A percentile compares a stretch with the other conserved stretches of the same genome.
These are phyloP conservation scores for Epichloe aotearoae DNA, from an alignment of 2,329 filamentous ascomycete genomes.

Conservation along the genomic window DNA sequence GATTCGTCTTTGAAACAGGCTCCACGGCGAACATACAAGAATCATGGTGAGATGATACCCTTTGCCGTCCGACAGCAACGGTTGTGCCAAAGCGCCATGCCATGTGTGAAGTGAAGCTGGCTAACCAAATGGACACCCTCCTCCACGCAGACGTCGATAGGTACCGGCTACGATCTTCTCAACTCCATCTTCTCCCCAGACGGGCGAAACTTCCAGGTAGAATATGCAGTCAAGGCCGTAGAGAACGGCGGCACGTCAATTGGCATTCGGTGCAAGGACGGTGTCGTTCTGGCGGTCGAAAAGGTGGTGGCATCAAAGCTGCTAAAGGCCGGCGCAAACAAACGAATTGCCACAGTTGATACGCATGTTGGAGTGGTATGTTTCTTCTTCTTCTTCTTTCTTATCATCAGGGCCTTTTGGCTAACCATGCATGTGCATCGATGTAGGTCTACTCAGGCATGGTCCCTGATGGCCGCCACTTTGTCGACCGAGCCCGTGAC, in stretches of 20 bases:
- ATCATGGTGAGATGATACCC: conserved; percentile 11
- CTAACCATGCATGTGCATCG: not conserved
- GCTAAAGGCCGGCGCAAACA: conserved; percentile 88
- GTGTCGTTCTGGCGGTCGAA: conserved; percentile 89
- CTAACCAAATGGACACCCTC: not conserved
- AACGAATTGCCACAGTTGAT: conserved; percentile 91
- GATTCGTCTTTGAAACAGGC: not conserved
- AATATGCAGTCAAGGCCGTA: conserved; percentile 97
- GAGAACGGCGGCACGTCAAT: conserved; percentile 95
- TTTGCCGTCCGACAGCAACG: not conserved
- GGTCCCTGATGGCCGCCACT: conserved; percentile 88
- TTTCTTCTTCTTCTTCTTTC: conserved; percentile 6
- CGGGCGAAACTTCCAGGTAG: conserved; percentile 97
- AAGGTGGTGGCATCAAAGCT: conserved; percentile 95
- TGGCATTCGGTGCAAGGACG: conserved; percentile 94
- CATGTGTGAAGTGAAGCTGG: conserved; percentile 2
- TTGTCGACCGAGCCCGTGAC: conserved; percentile 85
- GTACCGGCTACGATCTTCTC: conserved; percentile 96
- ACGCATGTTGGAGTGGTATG: conserved; percentile 85
- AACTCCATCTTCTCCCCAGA: conserved; percentile 99
- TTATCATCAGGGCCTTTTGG: not conserved
- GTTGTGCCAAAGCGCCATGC: not conserved
- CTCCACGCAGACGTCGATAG: conserved; percentile 81
- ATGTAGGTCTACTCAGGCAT: conserved; percentile 84
- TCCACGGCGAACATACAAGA: conserved; percentile 2